Evolutionary conservation across 768 basidiomycete genomes (phyloP), one percentile per base, ranked within the genome.

Genomic region (Boletus tomentosulus): DNA sequence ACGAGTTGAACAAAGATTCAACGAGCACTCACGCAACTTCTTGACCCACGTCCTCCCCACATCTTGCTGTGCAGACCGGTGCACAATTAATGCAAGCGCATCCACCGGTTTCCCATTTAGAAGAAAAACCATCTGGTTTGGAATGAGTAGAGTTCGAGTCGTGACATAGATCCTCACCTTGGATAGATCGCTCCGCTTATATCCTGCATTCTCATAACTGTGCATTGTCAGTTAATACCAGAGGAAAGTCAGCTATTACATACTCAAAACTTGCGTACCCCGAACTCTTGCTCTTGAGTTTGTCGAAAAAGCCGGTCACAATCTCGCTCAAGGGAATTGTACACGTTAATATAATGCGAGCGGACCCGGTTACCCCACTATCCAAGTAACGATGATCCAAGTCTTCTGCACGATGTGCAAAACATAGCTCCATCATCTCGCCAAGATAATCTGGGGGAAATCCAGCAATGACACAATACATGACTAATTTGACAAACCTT

Each of bases 181-280:
- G 51, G 83, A 83, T 30, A 96, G 74, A 63, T 93, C 81, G 60
- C 90, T 92, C 53, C 74, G 71, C 65, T 81, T 78, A 70, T 98
- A 98, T 1, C 92, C 95, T 6, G 85, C 92, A 67, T 95, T 90
- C 70, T 98, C 95, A 63, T 99, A 99, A 64, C 95, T 96, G 56
- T 58, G 61, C 31, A 56, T 42, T 15, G 12, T 55, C n/a, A 57
- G 46, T 45, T 30, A 10, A 44, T n/a, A 39, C 28, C 7, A 2
- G n/a, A 44, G 30, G 43, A 49, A 35, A 48, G 19, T 24, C 4
- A 34, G 39, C 54, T 4, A 11, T 24, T 27, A 78, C 86, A 61
- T 57, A 93, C 89, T 94, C 92, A 67, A 95, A 95, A 66, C 89
- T 92, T 16, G 91, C 91, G 66, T 89, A 94, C 9, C 92, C 94